Base-by-base conservation (phyloP, 2,329 filamentous ascomycete species). In the Botrytis elliptica region DNA sequence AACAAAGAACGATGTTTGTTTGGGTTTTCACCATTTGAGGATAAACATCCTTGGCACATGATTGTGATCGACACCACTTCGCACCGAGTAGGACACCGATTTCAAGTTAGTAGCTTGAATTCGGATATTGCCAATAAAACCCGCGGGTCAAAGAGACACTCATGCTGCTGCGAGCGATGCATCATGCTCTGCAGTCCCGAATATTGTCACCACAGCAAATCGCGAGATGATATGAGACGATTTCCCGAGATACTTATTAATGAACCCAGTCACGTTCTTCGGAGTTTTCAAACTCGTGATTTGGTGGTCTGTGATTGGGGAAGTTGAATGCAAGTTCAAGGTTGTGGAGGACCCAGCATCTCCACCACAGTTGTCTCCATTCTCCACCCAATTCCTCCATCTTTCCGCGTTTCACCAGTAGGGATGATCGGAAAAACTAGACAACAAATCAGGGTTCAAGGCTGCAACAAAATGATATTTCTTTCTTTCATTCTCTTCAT, bases 11-110 rank as follows among this genome's bases (percentile, higher is more conserved):
- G 36, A 67, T 52, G 44, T 40, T 36, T 68, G 42, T 65, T 44
- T 64, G 25, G 46, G 2, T n/a, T 67, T 67, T n/a, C 52, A 33
- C 64, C 33, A 52, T 25, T 67, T 38, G 64, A 67, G 64, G 65
- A 25, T 40, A 55, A 14, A 67, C 46, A 55, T 67, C 38, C 66
- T 69, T 57, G 66, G 38, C 66, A 22, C 49, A 33, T 59, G 18
- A 33, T 25, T 57, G 38, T 69, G 66, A 69, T 69, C 66, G 52
- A 69, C 66, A 69, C 55, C 1, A 42, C 49, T 57, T 33, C 49
- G 66, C 66, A 68, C 66, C 66, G 36, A 68, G 66, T 57, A 68
- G 66, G 49, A 57, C n/a, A 42, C 66, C 66, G 49, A 69, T 57
- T 42, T 22, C 66, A 22, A 25, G 36, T 42, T 42, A 33, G 36